Evolutionary conservation across 805 yeast species (phyloP).

Genomic region (Cyberlindnera amylophila): DNA sequence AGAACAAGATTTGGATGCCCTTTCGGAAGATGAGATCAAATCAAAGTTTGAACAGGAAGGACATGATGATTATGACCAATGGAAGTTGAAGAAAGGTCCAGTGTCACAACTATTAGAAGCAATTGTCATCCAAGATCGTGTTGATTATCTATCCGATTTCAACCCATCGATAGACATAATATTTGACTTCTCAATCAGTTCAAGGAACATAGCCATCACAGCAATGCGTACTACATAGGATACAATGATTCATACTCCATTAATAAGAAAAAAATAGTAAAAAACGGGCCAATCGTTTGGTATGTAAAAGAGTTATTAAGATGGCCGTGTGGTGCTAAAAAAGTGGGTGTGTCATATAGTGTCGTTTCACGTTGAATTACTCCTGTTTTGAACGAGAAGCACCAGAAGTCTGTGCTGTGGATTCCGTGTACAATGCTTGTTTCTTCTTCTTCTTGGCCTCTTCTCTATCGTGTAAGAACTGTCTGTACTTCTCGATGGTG

Average conservation of each 20-base stretch:
- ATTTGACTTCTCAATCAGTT: constrained; percentile 11
- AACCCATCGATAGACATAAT: neutral
- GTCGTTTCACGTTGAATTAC: no score
- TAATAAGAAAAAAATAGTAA: no score
- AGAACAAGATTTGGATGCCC: constrained; percentile 9
- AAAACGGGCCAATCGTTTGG: no score
- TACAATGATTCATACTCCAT: no score
- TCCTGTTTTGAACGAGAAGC: neutral
- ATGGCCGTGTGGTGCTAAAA: no score
- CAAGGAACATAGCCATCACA: constrained; percentile 5
- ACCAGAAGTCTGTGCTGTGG: neutral
- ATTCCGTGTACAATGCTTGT: constrained; percentile 14
- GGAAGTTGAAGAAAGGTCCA: neutral
- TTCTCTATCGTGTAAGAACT: constrained; percentile 45
- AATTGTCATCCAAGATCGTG: constrained; percentile 7
- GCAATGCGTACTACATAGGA: neutral
- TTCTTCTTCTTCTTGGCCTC: constrained; percentile 28
- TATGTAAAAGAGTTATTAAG: no score
- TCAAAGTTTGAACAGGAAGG: neutral
- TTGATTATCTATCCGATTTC: neutral
- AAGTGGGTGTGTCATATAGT: no score
- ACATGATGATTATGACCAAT: neutral
- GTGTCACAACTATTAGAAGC: constrained; percentile 2
- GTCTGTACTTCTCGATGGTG: constrained; percentile 61
- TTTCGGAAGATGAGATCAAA: constrained; percentile 8